phyloP scores from a whole-genome alignment of 148 eudicot species.

The Chenopodium suecicum region DNA sequence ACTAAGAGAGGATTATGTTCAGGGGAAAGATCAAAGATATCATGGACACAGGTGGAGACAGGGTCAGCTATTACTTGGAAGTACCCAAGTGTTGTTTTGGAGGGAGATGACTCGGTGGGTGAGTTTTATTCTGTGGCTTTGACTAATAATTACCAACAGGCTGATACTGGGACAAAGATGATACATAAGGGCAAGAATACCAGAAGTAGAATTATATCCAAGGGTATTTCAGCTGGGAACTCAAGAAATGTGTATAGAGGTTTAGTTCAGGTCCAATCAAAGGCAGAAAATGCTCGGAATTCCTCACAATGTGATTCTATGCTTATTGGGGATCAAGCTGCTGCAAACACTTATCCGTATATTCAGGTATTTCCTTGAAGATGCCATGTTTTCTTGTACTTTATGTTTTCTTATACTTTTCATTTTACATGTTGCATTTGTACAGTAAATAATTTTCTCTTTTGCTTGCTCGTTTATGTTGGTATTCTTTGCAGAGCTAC shows the following conservation, averaged over 20 bases:
- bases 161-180: conserved; percentile 96
- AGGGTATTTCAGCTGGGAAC: conserved; percentile 91
- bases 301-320: conserved; percentile 97
- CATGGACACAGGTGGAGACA: conserved; percentile 97
- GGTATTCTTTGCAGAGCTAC: neutral
- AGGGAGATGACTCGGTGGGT: conserved; percentile 90
- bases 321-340: conserved; percentile 88
- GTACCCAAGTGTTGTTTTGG: conserved; percentile 86
- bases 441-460: neutral
- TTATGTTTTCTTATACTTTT: neutral
- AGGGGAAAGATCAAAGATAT: conserved; percentile 79
- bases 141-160: conserved; percentile 89
- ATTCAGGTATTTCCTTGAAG: conserved; percentile 58
- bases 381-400: neutral
- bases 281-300: conserved; percentile 74
- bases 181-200: conserved; percentile 95
- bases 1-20: conserved; percentile 92
- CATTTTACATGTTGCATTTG: neutral
- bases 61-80: conserved; percentile 99
- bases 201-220: conserved; percentile 82
- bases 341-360: conserved; percentile 93
- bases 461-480: neutral
- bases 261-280: conserved; percentile 79
- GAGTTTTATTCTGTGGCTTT: conserved; percentile 96
- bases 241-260: conserved; percentile 91